phyloP scores from a whole-genome alignment of 345 rosid genomes.

The Lepidium didymum region DNA sequence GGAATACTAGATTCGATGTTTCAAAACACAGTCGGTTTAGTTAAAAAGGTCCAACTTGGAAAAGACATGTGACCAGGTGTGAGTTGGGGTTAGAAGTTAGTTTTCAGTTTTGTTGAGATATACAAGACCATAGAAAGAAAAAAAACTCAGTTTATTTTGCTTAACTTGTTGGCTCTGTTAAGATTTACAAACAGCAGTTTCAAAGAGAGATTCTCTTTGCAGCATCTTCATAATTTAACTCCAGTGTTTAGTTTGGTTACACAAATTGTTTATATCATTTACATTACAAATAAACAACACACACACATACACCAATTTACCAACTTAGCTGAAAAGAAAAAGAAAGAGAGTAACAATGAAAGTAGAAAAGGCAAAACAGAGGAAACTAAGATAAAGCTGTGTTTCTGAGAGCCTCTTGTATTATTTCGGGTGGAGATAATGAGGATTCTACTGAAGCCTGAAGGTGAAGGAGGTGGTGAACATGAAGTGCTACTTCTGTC shows the following conservation, averaged over 20 bases:
- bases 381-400: constrained; percentile 28
- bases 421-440: constrained; percentile 32
- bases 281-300: neutral
- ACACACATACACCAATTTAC: neutral
- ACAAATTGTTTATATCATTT: constrained; percentile 5
- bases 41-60: constrained; percentile 85
- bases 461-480: constrained; percentile 27
- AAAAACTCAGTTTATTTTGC: neutral
- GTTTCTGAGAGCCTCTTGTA: constrained; percentile 9
- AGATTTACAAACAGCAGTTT: neutral
- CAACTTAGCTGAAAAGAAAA: constrained; percentile 1
- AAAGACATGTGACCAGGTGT: constrained; percentile 54
- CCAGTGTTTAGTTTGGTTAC: neutral
- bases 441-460: constrained; percentile 32
- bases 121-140: neutral
- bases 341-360: neutral
- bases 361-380: constrained; percentile 7
- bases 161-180: neutral
- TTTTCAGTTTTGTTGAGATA: neutral
- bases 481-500: constrained; percentile 34
- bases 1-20: constrained; percentile 86
- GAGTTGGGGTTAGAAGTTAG: neutral
- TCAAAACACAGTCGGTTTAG: constrained; percentile 62
- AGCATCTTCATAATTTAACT: neutral
- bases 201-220: neutral